Conservation (phyloP, 1,284 basidiomycete genomes). For the Sporisorium graminicola region DNA sequence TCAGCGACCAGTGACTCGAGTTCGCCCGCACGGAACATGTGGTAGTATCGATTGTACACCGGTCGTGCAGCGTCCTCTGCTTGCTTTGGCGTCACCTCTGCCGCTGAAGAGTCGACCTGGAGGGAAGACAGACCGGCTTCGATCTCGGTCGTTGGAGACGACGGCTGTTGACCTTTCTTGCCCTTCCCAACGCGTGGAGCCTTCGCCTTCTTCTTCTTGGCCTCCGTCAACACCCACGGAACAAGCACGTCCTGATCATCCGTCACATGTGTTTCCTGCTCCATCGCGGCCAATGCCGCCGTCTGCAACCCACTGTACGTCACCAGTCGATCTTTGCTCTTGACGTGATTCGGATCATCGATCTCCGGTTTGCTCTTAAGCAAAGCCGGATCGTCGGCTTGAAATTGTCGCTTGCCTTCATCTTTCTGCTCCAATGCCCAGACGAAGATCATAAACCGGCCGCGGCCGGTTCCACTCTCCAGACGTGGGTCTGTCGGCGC, state of each 20-base stretch:
- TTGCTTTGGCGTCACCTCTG: neutral
- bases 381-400: constrained; percentile 23
- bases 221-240: constrained; percentile 63
- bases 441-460: constrained; percentile 92
- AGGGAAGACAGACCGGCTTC: constrained; percentile 12
- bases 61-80: constrained; percentile 16
- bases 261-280: constrained; percentile 7
- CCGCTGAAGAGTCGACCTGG: neutral
- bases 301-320: constrained; percentile 37
- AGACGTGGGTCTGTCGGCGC: constrained; percentile 18
- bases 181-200: neutral
- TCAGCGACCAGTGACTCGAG: constrained; percentile 62
- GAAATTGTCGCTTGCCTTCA: constrained; percentile 60
- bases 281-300: neutral
- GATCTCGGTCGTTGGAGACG: constrained; percentile 28
- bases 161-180: neutral
- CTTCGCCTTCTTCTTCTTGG: constrained; percentile 20
- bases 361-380: constrained; percentile 25
- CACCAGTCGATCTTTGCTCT: constrained; percentile 36
- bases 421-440: constrained; percentile 95
- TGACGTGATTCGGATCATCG: constrained; percentile 31
- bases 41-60: constrained; percentile 67
- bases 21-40: constrained; percentile 64
- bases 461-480: constrained; percentile 70
- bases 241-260: constrained; percentile 65